Conservation (phyloP, 2,329 filamentous ascomycete species). For the Uncinocarpus reesii region DNA sequence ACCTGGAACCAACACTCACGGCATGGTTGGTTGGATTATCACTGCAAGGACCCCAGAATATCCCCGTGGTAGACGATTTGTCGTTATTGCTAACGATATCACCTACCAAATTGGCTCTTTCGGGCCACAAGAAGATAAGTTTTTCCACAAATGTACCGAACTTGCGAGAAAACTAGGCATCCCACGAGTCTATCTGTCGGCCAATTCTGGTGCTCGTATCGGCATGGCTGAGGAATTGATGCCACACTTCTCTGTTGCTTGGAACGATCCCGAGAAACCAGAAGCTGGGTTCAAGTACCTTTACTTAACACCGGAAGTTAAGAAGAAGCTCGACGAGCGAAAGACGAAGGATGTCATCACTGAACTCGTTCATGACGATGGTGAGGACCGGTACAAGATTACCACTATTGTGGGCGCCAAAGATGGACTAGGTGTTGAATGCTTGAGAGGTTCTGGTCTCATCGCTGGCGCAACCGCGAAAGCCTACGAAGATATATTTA, state of each 20-base stretch:
- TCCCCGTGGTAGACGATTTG: slow-evolving; percentile 78
- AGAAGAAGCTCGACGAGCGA: slow-evolving; percentile 74
- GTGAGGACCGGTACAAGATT: slow-evolving; percentile 87
- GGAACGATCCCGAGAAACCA: slow-evolving; percentile 74
- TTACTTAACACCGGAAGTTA: slow-evolving; percentile 77
- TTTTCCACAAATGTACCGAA: slow-evolving; percentile 99
- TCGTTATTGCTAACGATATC: slow-evolving; percentile 98
- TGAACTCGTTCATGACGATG: slow-evolving; percentile 73
- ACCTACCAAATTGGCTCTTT: slow-evolving; percentile 99
- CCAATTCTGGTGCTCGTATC: slow-evolving; percentile 96
- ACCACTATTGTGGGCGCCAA: slow-evolving; percentile 86
- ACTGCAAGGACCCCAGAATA: slow-evolving; percentile 94
- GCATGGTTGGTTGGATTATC: slow-evolving; percentile 98
- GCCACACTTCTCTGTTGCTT: slow-evolving; percentile 92
- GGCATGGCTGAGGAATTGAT: slow-evolving; percentile 95
- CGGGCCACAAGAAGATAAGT: slow-evolving; percentile 89
- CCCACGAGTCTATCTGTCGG: slow-evolving; percentile 92
- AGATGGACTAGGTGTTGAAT: slow-evolving; percentile 95
- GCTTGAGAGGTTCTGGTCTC: slow-evolving; percentile 88
- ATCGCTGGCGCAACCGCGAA: slow-evolving; percentile 95
- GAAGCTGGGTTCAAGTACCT: slow-evolving; percentile 94
- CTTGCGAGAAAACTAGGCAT: slow-evolving; percentile 88
- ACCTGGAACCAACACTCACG: slow-evolving; percentile 86
- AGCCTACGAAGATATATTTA: slow-evolving; percentile 98
- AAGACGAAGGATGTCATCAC: slow-evolving; percentile 71